These are phyloP conservation scores for Clonostachys rhizophaga DNA, from an alignment of 2,329 filamentous ascomycete species.

Conservation along the genomic window DNA sequence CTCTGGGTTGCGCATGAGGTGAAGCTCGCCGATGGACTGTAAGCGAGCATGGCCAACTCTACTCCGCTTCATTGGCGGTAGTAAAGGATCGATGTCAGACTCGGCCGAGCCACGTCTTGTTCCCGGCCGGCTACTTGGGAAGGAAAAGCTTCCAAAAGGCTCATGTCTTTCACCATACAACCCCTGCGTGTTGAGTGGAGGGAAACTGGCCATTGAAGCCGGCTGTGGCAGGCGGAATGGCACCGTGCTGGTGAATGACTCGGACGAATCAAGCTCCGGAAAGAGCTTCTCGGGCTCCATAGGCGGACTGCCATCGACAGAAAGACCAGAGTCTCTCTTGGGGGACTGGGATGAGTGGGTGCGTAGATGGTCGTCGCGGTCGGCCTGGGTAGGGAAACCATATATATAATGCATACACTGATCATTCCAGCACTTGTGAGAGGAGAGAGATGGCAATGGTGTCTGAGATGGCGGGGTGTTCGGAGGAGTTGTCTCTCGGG, in stretches of 20 bases:
- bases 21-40: slow-evolving; percentile 53
- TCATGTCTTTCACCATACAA: slow-evolving; percentile 5
- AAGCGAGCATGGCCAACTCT: slow-evolving; percentile 47
- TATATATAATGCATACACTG: slow-evolving; percentile 54
- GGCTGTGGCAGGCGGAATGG: slow-evolving; percentile 1
- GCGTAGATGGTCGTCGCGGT: slow-evolving; percentile 45
- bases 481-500: slow-evolving; percentile 12
- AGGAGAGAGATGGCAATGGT: slow-evolving; percentile 1
- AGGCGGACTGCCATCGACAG: slow-evolving; percentile 14
- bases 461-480: neutral
- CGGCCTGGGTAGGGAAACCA: slow-evolving; percentile 44
- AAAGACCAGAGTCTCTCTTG: slow-evolving; percentile 41
- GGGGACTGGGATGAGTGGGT: slow-evolving; percentile 29
- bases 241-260: neutral
- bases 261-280: neutral
- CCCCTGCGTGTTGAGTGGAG: slow-evolving; percentile 6
- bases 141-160: slow-evolving; percentile 19
- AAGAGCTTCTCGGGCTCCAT: slow-evolving; percentile 1
- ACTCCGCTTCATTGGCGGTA: slow-evolving; percentile 50
- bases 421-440: slow-evolving; percentile 51
- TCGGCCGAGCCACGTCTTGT: slow-evolving; percentile 34
- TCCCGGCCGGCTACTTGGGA: slow-evolving; percentile 28
- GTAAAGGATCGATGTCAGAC: slow-evolving; percentile 42
- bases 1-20: slow-evolving; percentile 38
- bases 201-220: slow-evolving; percentile 2